Conservation (phyloP, 257 asterid genomes). For the Lithospermum erythrorhizon region DNA sequence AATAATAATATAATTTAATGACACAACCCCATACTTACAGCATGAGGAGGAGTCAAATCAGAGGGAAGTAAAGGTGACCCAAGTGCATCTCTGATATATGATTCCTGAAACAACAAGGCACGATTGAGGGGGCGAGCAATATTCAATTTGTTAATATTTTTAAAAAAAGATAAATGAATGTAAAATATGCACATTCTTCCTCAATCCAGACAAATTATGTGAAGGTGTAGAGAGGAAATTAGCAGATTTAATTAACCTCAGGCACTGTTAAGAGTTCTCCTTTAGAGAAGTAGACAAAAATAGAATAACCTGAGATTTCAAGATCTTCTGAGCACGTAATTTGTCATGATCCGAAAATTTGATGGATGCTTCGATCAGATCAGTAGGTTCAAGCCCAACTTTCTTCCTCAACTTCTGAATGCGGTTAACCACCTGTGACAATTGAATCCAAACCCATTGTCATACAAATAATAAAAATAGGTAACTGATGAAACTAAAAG, state of each 20-base stretch:
- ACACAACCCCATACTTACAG: constrained; percentile 27
- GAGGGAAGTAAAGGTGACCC: constrained; percentile 63
- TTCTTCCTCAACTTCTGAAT: constrained; percentile 86
- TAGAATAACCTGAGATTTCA: constrained; percentile 35
- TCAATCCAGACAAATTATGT: too few relatives aligned
- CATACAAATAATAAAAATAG: background rate
- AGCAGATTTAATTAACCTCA: background rate
- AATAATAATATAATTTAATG: background rate
- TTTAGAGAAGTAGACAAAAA: background rate
- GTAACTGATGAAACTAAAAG: background rate
- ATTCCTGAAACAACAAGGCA: constrained; percentile 24
- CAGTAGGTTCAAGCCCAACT: constrained; percentile 91
- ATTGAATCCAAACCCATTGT: background rate
- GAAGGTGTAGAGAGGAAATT: background rate
- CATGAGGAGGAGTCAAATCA: constrained; percentile 39
- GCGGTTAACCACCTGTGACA: constrained; percentile 55
- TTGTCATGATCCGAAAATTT: constrained; percentile 58
- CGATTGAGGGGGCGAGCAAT: background rate
- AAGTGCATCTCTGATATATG: constrained; percentile 44
- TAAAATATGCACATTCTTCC: too few relatives aligned
- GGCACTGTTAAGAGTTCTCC: background rate
- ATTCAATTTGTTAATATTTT: too few relatives aligned
- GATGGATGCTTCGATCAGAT: constrained; percentile 65
- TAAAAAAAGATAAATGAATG: too few relatives aligned
- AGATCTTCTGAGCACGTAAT: constrained; percentile 26